These are phyloP conservation scores for Triticum aestivum DNA, from an alignment of 176 grass and related monocot genomes.

Conservation along the genomic window DNA sequence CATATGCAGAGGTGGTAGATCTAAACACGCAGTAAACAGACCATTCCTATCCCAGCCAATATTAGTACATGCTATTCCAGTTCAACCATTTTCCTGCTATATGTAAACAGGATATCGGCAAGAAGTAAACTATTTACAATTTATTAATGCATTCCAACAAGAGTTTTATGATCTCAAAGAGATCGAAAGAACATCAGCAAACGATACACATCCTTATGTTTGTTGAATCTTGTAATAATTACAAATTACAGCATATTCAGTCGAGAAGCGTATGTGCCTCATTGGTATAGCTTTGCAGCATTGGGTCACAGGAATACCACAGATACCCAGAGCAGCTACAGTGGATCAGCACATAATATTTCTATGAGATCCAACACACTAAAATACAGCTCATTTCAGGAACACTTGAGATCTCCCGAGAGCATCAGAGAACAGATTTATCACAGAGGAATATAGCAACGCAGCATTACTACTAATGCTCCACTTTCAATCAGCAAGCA, in stretches of 20 bases:
- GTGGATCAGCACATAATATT: background rate
- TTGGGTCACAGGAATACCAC: background rate
- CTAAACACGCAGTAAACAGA: background rate
- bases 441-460: background rate
- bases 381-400: background rate
- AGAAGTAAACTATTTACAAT: background rate
- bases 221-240: background rate
- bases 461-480: background rate
- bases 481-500: constrained; percentile 5
- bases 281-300: background rate
- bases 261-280: background rate
- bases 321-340: background rate
- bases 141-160: background rate
- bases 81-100: background rate
- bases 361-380: constrained; percentile 3
- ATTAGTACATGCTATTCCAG: background rate
- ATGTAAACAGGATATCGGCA: background rate
- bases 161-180: background rate
- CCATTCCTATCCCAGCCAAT: background rate
- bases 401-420: background rate
- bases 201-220: background rate
- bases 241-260: background rate
- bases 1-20: background rate
- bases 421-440: background rate
- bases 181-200: background rate